Base-by-base conservation (phyloP, 2,329 filamentous ascomycete species). In the Trichothecium roseum region DNA sequence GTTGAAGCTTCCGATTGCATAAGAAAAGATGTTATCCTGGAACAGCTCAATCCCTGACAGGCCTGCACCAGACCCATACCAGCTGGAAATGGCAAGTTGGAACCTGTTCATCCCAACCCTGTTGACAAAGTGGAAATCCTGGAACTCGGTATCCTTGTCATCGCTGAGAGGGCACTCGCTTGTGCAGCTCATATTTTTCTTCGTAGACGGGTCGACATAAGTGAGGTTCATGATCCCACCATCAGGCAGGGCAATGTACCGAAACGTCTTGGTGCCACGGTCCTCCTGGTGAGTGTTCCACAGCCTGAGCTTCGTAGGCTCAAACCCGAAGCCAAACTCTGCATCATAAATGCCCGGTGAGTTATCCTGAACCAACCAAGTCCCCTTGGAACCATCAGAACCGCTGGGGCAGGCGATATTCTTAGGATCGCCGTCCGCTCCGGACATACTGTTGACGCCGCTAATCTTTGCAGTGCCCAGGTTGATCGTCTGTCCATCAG, bases 211-310 rank as follows among this genome's bases (percentile, higher is more conserved):
- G 50, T 96, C 86, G 43, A 79, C 78, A 48, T 91, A 96, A 27
- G 87, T 94, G 51, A 98, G 71, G 59, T 96, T 95, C 78, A 98
- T 84, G 54, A 98, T 95, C 35, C 91, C 91, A 42, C 84, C 80
- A 50, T 89, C 76, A 5, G 89, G 88, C 39, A 89, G 64, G 14
- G 87, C 84, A 16, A 84, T 85, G 53, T 86, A 93, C 39, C 87
- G 78, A 63, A 85, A 98, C 0, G 81, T 84, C 62, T 84, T 84
- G 20, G 88, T 94, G 20, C 91, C 88, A 44, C 87, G 79, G 35
- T 84, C 86, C 48, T 91, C 77, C 35, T 78, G 69, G 46, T 84
- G 78, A 3, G 89, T 91, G 60, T 98, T 98, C 67, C 83, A 86
- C 17, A 98, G 64, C 36, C 86, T 78, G 40, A 98, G 60, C 56